Conservation (phyloP, 192 early-diverging fungal genomes). For the Helicostylum pulchrum region DNA sequence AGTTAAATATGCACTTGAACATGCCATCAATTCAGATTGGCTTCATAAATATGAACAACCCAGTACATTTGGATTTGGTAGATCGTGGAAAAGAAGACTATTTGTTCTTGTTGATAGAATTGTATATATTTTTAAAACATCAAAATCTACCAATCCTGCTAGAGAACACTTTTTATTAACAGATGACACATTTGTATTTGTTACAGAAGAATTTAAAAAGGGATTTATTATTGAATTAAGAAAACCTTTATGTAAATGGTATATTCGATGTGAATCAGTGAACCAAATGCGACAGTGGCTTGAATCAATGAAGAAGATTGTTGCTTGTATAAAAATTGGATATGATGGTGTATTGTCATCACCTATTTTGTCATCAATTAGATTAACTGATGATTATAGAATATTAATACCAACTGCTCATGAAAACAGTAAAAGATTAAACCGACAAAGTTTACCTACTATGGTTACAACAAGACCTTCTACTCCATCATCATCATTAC, state of each 20-base stretch:
- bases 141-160: constrained; percentile 18
- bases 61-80: constrained; percentile 23
- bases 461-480: not conserved
- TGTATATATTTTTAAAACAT: constrained; percentile 28
- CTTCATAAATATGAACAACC: constrained; percentile 23
- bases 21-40: constrained; percentile 13
- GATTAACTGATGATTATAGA: constrained; percentile 19
- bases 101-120: constrained; percentile 20
- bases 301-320: constrained; percentile 27
- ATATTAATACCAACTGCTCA: constrained; percentile 1
- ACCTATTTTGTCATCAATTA: constrained; percentile 6
- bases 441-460: constrained; percentile 1
- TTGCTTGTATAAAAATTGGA: constrained; percentile 28
- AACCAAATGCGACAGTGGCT: constrained; percentile 24
- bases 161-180: constrained; percentile 28
- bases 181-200: constrained; percentile 33
- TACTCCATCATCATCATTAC: not conserved
- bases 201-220: constrained; percentile 39
- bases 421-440: not conserved
- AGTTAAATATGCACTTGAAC: constrained; percentile 21
- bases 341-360: constrained; percentile 9
- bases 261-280: constrained; percentile 28
- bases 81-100: constrained; percentile 31
- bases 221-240: constrained; percentile 31
- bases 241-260: constrained; percentile 28